phyloP scores from a whole-genome alignment of 2,329 filamentous ascomycete genomes.

The Lachnellula occidentalis region DNA sequence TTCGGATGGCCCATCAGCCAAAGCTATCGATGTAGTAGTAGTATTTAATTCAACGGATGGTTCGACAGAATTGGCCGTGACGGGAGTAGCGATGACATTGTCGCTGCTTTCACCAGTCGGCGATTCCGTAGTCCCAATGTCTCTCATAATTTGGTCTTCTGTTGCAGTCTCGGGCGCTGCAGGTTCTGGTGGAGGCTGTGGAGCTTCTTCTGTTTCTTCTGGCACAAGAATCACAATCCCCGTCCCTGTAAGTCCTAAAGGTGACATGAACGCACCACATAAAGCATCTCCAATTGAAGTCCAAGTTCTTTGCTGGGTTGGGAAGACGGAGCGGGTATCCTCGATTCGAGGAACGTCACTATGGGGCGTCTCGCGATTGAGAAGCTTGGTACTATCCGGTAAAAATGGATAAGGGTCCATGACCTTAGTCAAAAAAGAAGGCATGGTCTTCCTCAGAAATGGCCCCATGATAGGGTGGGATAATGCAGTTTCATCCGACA shows the following conservation, averaged over 20 bases:
- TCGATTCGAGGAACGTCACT: constrained; percentile 2
- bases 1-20: constrained; percentile 15
- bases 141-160: constrained; percentile 26
- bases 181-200: background rate
- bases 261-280: constrained; percentile 15
- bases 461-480: constrained; percentile 57
- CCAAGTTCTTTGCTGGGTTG: constrained; percentile 24
- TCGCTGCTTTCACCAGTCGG: constrained; percentile 19
- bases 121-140: constrained; percentile 19
- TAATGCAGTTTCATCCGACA: constrained; percentile 51
- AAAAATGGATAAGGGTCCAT: constrained; percentile 59
- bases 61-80: constrained; percentile 16
- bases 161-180: background rate
- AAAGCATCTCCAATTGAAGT: constrained; percentile 24
- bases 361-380: background rate
- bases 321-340: constrained; percentile 14
- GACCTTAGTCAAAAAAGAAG: constrained; percentile 45
- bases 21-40: constrained; percentile 19
- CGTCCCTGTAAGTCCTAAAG: constrained; percentile 12
- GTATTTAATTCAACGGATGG: constrained; percentile 14
- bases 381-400: constrained; percentile 42
- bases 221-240: constrained; percentile 22
- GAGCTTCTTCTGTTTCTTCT: constrained; percentile 7
- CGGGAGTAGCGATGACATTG: constrained; percentile 10
- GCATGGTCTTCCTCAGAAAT: constrained; percentile 48